Conservation (phyloP, 495 filamentous ascomycete species). For the Penicillium bovifimosum region DNA sequence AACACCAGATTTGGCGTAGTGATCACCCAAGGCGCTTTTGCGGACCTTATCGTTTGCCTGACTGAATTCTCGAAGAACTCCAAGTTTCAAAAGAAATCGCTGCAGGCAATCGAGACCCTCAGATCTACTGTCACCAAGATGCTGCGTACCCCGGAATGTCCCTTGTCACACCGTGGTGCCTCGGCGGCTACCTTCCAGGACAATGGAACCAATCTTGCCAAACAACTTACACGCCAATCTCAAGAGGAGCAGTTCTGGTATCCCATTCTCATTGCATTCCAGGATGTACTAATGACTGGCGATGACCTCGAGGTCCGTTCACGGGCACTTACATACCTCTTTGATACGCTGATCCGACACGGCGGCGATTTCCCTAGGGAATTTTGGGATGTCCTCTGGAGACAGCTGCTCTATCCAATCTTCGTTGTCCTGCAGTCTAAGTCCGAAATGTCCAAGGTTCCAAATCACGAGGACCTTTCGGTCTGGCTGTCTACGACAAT, state of each 20-base stretch:
- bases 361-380: slow-evolving; percentile 87
- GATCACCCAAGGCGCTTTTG: slow-evolving; percentile 93
- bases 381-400: slow-evolving; percentile 98
- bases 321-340: slow-evolving; percentile 85
- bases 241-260: slow-evolving; percentile 99
- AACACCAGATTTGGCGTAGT: slow-evolving; percentile 94
- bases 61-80: slow-evolving; percentile 98
- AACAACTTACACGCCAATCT: slow-evolving; percentile 52
- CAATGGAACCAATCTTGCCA: slow-evolving; percentile 43
- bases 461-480: slow-evolving; percentile 90
- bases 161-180: slow-evolving; percentile 59
- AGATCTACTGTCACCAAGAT: slow-evolving; percentile 89
- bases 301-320: slow-evolving; percentile 97
- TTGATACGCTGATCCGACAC: slow-evolving; percentile 83
- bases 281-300: slow-evolving; percentile 98
- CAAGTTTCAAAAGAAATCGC: slow-evolving; percentile 93
- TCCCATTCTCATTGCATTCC: slow-evolving; percentile 93
- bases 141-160: slow-evolving; percentile 93
- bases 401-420: slow-evolving; percentile 92
- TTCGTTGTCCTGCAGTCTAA: slow-evolving; percentile 96
- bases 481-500: slow-evolving; percentile 99
- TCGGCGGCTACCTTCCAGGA: slow-evolving; percentile 36
- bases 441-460: slow-evolving; percentile 89
- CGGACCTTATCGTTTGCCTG: slow-evolving; percentile 90
- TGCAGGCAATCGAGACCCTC: slow-evolving; percentile 92